These are phyloP conservation scores for Mimosa pudica DNA, from an alignment of 306 rosid species.

Conservation along the genomic window DNA sequence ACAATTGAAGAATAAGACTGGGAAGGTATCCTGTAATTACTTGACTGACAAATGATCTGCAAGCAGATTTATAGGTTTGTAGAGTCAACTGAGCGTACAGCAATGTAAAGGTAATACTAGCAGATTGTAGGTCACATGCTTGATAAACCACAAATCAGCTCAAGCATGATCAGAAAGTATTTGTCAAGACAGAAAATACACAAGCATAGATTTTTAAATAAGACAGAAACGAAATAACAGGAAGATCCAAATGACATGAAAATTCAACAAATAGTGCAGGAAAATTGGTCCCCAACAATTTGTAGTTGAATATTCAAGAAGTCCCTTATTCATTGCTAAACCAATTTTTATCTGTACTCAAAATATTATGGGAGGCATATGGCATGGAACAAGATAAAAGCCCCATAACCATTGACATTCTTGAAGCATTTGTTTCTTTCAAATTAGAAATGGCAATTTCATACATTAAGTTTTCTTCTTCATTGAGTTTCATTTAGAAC, in stretches of 20 bases:
- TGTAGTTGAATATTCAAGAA: slow-evolving; percentile 12
- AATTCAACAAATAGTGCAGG: slow-evolving; percentile 1
- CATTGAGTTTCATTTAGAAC: not conserved
- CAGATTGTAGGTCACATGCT: slow-evolving; percentile 25
- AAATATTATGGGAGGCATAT: slow-evolving; percentile 2
- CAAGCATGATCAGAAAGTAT: slow-evolving; percentile 8
- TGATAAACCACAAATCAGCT: slow-evolving; percentile 25
- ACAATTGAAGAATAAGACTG: slow-evolving; percentile 84
- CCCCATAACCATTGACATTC: slow-evolving; percentile 8
- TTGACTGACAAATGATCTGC: slow-evolving; percentile 76
- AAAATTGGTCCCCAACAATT: slow-evolving; percentile 2
- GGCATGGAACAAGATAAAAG: slow-evolving; percentile 19
- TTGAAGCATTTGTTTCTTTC: slow-evolving; percentile 20
- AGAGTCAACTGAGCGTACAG: slow-evolving; percentile 12
- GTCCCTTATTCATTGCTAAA: slow-evolving; percentile 27
- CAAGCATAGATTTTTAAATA: slow-evolving; percentile 7
- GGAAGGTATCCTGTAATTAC: slow-evolving; percentile 95
- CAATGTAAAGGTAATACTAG: slow-evolving; percentile 18
- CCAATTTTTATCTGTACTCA: not conserved
- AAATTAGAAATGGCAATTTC: not conserved
- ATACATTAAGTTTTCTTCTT: not conserved
- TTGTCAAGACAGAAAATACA: slow-evolving; percentile 11
- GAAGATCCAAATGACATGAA: slow-evolving; percentile 24
- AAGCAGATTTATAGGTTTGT: slow-evolving; percentile 41
- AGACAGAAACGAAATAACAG: not conserved